Evolutionary conservation across 2,329 filamentous ascomycete species (phyloP).

Genomic region (Colletotrichum sp.): DNA sequence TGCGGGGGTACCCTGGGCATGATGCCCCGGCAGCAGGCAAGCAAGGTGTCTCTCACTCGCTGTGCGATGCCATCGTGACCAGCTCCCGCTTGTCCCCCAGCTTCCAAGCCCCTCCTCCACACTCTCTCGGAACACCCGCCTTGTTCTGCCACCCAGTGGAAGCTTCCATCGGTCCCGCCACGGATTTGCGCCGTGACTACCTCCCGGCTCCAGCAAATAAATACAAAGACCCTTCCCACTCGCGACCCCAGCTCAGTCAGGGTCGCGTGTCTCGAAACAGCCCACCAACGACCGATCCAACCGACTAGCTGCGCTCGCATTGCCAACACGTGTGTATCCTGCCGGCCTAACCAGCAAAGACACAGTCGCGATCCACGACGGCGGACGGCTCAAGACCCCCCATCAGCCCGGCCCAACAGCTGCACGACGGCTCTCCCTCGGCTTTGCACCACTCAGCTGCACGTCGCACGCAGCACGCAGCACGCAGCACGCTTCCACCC

Average conservation of each 20-base stretch:
- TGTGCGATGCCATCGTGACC: slow-evolving; percentile 20
- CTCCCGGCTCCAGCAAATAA: neutral
- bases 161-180: slow-evolving; percentile 7
- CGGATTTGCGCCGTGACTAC: neutral
- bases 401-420: slow-evolving; percentile 1
- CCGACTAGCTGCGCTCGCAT: neutral
- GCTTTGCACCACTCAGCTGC: slow-evolving; percentile 3
- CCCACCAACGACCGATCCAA: neutral
- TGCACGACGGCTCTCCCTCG: slow-evolving; percentile 1
- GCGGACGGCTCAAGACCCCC: neutral
- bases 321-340: neutral
- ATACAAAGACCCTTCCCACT: neutral
- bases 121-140: neutral
- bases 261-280: neutral
- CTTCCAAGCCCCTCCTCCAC: neutral
- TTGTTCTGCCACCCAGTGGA: neutral
- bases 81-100: neutral
- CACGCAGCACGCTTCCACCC: neutral
- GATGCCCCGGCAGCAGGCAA: neutral
- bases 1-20: slow-evolving; percentile 6
- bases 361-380: neutral
- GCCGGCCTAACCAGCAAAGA: neutral
- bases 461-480: neutral
- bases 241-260: neutral
- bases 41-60: slow-evolving; percentile 1